Base-by-base conservation (phyloP, 345 rosid species). In the Carallia brachiata region DNA sequence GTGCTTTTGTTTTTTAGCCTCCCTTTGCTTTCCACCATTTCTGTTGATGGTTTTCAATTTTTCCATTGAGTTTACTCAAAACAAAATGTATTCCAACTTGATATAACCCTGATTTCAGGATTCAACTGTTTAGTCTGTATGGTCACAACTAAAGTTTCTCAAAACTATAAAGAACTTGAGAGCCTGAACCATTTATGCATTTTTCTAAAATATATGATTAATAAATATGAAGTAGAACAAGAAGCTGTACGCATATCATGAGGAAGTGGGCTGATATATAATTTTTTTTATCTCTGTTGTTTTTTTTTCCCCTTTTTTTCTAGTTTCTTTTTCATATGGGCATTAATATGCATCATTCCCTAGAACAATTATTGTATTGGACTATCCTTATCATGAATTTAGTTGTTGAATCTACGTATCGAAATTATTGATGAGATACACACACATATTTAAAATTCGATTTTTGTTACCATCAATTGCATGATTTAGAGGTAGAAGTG, bases 11-110 rank as follows among this genome's bases (percentile, higher is more conserved):
- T 52, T 0, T 73, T 30, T 27, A 61, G 72, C 68, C 72, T 73
- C 57, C 72, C 16, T 48, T 52, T 52, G 62, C 62, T 73, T 73
- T 67, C 77, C 72, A 73, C 77, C 18, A 17, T 61, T 15, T 8
- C 6, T 39, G 34, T 32, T 62, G 62, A 53, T 67, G 67, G 72
- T 67, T 67, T 73, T 67, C 62, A 57, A 40, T 39, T 53, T 44
- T 55, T 56, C 57, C 68, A 61, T 53, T 5, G 6, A 60, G 12
- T 9, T 32, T 66, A 18, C 40, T 57, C 31, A 56, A 36, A 36
- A 57, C 32, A 44, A 23, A 36, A 39, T 5, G 23, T 39, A 58
- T 8, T 23, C 19, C 36, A 56, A 69, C 31, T 40, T 31, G 73
- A 50, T 44, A 30, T 30, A 4, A 5, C 50, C 53, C 19, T 55